phyloP scores from a whole-genome alignment of 352 stramenopile genomes.

The Porosira glacialis region DNA sequence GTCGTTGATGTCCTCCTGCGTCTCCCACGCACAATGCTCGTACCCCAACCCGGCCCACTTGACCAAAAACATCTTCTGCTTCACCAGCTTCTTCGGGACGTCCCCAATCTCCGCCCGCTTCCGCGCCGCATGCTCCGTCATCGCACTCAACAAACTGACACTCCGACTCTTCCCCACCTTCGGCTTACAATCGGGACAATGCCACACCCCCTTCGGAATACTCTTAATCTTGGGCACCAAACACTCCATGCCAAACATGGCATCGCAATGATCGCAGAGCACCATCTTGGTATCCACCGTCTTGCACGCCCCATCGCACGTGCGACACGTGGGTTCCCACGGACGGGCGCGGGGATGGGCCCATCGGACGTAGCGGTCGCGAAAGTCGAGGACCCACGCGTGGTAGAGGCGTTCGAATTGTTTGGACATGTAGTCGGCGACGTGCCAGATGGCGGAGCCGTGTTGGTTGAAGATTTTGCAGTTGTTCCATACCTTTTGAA shows the following conservation, averaged over 20 bases:
- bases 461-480: slow-evolving; percentile 85
- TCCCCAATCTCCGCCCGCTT: slow-evolving; percentile 80
- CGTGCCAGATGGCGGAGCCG: slow-evolving; percentile 81
- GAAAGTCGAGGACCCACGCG: slow-evolving; percentile 85
- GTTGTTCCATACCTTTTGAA: slow-evolving; percentile 84
- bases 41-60: slow-evolving; percentile 99
- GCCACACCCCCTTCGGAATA: slow-evolving; percentile 80
- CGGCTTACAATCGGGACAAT: slow-evolving; percentile 80
- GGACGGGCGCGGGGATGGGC: slow-evolving; percentile 78
- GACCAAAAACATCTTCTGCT: slow-evolving; percentile 92
- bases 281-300: slow-evolving; percentile 74
- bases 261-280: slow-evolving; percentile 87
- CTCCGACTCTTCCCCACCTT: slow-evolving; percentile 74
- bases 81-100: slow-evolving; percentile 78
- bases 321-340: slow-evolving; percentile 83
- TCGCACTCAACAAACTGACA: slow-evolving; percentile 70
- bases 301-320: slow-evolving; percentile 70
- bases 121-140: slow-evolving; percentile 74
- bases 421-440: slow-evolving; percentile 84
- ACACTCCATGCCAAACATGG: slow-evolving; percentile 83
- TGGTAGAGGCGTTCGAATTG: slow-evolving; percentile 82
- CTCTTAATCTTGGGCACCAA: slow-evolving; percentile 79
- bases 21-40: slow-evolving; percentile 97
- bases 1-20: slow-evolving; percentile 93
- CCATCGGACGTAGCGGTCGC: slow-evolving; percentile 82